These are phyloP conservation scores for Groenewaldozyma salmanticensis DNA, from an alignment of 805 yeast species.

Conservation along the genomic window DNA sequence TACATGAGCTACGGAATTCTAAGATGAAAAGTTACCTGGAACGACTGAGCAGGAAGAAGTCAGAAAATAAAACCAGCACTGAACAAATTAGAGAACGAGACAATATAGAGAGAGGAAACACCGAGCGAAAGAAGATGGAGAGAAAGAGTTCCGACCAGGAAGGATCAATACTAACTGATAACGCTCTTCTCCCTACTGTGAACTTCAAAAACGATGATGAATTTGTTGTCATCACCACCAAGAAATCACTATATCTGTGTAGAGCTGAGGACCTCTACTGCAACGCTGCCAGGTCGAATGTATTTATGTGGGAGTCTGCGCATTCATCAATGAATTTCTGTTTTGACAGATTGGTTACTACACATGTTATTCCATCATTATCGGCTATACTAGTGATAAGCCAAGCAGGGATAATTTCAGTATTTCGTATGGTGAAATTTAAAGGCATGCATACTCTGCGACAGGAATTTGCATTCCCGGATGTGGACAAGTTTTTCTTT, in stretches of 20 bases:
- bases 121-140: not conserved
- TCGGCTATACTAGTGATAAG: constrained; percentile 34
- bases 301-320: constrained; percentile 30
- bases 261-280: constrained; percentile 38
- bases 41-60: constrained; percentile 2
- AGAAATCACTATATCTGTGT: constrained; percentile 36
- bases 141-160: not conserved
- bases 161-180: not conserved
- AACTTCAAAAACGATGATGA: constrained; percentile 18
- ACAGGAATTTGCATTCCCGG: constrained; percentile 30
- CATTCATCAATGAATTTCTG: constrained; percentile 10
- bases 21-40: constrained; percentile 5
- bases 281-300: constrained; percentile 35
- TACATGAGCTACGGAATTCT: constrained; percentile 5
- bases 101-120: not conserved
- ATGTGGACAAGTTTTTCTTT: constrained; percentile 7
- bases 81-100: not conserved
- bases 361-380: constrained; percentile 31
- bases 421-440: constrained; percentile 34
- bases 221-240: constrained; percentile 37
- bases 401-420: constrained; percentile 35
- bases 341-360: constrained; percentile 24
- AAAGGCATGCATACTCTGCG: constrained; percentile 35
- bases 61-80: not conserved
- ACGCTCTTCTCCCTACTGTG: constrained; percentile 10